phyloP scores from a whole-genome alignment of 176 grass and related monocot species.

The Oryza meyeriana region DNA sequence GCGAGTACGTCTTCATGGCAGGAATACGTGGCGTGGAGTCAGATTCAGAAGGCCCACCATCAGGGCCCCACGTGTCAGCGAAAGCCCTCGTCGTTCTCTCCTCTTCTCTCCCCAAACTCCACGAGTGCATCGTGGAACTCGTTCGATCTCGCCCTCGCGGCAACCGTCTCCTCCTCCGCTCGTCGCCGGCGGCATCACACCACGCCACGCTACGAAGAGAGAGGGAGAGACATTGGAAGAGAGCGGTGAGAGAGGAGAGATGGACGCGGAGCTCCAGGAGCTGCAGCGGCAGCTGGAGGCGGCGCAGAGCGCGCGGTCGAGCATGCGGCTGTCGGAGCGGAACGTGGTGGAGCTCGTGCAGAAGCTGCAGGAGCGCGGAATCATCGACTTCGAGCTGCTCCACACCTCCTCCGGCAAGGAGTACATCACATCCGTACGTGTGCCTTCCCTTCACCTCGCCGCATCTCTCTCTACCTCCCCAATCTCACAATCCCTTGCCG shows the following conservation, averaged over 20 bases:
- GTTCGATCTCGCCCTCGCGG: constrained; percentile 34
- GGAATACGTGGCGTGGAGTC: not conserved
- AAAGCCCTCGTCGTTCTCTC: not conserved
- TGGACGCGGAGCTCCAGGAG: constrained; percentile 92
- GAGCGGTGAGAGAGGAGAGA: not conserved
- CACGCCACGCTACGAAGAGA: not conserved
- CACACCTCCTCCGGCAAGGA: constrained; percentile 87
- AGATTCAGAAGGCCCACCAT: not conserved
- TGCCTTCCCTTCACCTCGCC: no score
- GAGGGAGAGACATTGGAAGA: not conserved
- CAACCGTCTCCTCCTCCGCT: not conserved
- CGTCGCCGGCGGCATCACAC: constrained; percentile 1
- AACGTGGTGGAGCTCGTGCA: constrained; percentile 93
- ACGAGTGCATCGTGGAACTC: constrained; percentile 19
- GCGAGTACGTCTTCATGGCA: rapidly evolving
- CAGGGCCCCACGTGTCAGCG: constrained; percentile 11
- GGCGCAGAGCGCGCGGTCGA: constrained; percentile 87
- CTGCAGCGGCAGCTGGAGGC: constrained; percentile 91
- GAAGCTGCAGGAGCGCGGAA: constrained; percentile 71
- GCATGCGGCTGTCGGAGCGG: constrained; percentile 85
- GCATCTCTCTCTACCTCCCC: not conserved
- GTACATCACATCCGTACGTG: constrained; percentile 90
- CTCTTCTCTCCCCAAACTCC: not conserved
- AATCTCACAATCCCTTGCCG: not conserved
- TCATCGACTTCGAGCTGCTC: constrained; percentile 92